phyloP scores from a whole-genome alignment of 495 filamentous ascomycete species.

The Hypomontagnella submonticulosa region DNA sequence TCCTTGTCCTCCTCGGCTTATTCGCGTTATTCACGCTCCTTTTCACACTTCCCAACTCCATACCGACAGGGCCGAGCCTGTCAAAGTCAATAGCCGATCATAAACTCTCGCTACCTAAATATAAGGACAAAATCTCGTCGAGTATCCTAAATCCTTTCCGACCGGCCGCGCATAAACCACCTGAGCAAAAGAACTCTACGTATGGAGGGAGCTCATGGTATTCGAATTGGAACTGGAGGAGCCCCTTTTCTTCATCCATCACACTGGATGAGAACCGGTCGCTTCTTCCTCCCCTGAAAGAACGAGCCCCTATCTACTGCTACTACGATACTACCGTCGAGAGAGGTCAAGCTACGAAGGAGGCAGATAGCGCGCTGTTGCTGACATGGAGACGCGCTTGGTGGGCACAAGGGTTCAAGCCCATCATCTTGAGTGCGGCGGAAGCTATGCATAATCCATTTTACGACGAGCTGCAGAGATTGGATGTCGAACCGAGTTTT shows the following conservation, averaged over 20 bases:
- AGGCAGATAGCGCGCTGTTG: slow-evolving; percentile 81
- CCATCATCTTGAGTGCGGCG: slow-evolving; percentile 79
- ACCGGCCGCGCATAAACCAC: slow-evolving; percentile 77
- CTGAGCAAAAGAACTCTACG: slow-evolving; percentile 77
- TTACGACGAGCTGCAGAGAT: slow-evolving; percentile 73
- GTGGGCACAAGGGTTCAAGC: slow-evolving; percentile 93
- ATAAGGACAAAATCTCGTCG: slow-evolving; percentile 57
- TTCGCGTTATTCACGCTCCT: slow-evolving; percentile 60
- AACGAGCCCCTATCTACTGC: slow-evolving; percentile 86
- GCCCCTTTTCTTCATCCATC: slow-evolving; percentile 84
- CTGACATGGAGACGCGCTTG: slow-evolving; percentile 91
- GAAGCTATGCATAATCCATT: slow-evolving; percentile 89
- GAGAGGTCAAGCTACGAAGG: slow-evolving; percentile 67
- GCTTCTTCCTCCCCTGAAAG: slow-evolving; percentile 81
- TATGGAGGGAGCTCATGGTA: slow-evolving; percentile 86
- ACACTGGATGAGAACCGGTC: slow-evolving; percentile 87
- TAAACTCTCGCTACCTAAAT: slow-evolving; percentile 57
- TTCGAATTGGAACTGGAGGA: slow-evolving; percentile 84
- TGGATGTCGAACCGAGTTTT: slow-evolving; percentile 62
- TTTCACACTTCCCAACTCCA: slow-evolving; percentile 58
- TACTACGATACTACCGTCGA: slow-evolving; percentile 81
- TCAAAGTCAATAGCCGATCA: slow-evolving; percentile 52
- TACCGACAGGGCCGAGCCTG: slow-evolving; percentile 52
- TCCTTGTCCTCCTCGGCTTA: slow-evolving; percentile 56
- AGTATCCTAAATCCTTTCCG: slow-evolving; percentile 68